These are phyloP conservation scores for Rubus parviflorus DNA, from an alignment of 306 rosid genomes.

Conservation along the genomic window DNA sequence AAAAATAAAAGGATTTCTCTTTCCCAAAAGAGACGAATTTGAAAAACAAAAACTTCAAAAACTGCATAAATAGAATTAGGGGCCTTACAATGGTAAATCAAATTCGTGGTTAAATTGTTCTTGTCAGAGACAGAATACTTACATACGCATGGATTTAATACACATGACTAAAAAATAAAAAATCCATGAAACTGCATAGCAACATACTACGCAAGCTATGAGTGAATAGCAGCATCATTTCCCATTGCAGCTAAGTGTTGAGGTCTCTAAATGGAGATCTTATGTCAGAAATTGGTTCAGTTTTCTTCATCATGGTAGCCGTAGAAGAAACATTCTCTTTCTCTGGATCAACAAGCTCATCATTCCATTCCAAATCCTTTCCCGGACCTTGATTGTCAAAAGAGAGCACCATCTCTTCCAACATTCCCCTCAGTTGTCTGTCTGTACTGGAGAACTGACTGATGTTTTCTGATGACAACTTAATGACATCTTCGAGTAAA, in stretches of 20 bases:
- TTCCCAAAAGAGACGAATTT: too few relatives aligned
- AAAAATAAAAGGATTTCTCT: not conserved
- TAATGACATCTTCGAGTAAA: slow-evolving; percentile 54
- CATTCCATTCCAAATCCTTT: slow-evolving; percentile 31
- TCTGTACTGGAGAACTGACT: slow-evolving; percentile 46
- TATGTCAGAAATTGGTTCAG: slow-evolving; percentile 38
- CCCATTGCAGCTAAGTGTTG: slow-evolving; percentile 38
- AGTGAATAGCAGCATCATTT: not conserved
- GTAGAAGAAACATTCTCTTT: slow-evolving; percentile 47
- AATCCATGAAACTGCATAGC: slow-evolving; percentile 11
- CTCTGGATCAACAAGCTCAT: slow-evolving; percentile 28
- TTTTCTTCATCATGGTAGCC: slow-evolving; percentile 41
- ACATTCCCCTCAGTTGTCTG: slow-evolving; percentile 46
- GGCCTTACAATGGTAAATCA: not conserved
- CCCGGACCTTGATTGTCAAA: slow-evolving; percentile 35
- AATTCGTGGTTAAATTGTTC: slow-evolving; percentile 4
- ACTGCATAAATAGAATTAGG: not conserved
- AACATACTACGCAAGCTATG: not conserved
- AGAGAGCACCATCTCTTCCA: slow-evolving; percentile 45
- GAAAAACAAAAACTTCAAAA: not conserved
- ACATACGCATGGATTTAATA: not conserved
- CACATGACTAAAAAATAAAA: slow-evolving; percentile 14
- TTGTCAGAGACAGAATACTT: not conserved
- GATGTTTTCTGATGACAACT: slow-evolving; percentile 54
- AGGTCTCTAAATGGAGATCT: slow-evolving; percentile 69